Evolutionary conservation across 192 early-diverging fungal species (phyloP).

Genomic region (Radiomyces spectabilis): DNA sequence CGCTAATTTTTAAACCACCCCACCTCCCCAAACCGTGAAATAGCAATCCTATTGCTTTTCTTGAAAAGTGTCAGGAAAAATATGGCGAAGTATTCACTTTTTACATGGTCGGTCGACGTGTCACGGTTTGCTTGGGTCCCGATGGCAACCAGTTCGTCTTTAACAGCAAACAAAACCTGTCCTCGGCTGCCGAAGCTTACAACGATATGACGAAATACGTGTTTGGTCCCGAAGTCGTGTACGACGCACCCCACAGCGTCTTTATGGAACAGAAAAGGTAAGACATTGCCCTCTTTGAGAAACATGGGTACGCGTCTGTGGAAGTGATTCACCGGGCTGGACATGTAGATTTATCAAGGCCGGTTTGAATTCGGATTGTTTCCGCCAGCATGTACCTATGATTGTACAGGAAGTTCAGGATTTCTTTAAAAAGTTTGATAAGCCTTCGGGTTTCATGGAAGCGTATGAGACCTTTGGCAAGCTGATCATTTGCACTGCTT

Average conservation of each 20-base stretch:
- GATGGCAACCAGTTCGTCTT: slow-evolving; percentile 98
- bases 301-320: too few relatives aligned
- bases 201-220: slow-evolving; percentile 88
- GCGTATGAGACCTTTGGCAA: slow-evolving; percentile 78
- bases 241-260: slow-evolving; percentile 85
- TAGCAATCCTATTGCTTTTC: slow-evolving; percentile 77
- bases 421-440: slow-evolving; percentile 66
- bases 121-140: slow-evolving; percentile 82
- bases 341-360: slow-evolving; percentile 95
- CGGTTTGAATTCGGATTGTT: slow-evolving; percentile 77
- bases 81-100: slow-evolving; percentile 93
- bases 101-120: slow-evolving; percentile 82
- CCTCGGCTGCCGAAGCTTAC: slow-evolving; percentile 91
- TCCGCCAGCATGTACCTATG: slow-evolving; percentile 83
- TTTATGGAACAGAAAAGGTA: slow-evolving; percentile 98
- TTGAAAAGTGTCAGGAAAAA: slow-evolving; percentile 71
- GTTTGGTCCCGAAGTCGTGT: slow-evolving; percentile 93
- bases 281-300: too few relatives aligned
- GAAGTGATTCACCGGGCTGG: too few relatives aligned
- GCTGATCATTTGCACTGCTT: slow-evolving; percentile 91
- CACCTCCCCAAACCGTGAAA: too few relatives aligned
- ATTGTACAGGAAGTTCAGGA: slow-evolving; percentile 73
- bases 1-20: too few relatives aligned
- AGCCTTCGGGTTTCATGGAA: slow-evolving; percentile 51
- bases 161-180: slow-evolving; percentile 80